Evolutionary conservation across 352 stramenopile species (phyloP).

Genomic region (Globisporangium cederbergense): DNA sequence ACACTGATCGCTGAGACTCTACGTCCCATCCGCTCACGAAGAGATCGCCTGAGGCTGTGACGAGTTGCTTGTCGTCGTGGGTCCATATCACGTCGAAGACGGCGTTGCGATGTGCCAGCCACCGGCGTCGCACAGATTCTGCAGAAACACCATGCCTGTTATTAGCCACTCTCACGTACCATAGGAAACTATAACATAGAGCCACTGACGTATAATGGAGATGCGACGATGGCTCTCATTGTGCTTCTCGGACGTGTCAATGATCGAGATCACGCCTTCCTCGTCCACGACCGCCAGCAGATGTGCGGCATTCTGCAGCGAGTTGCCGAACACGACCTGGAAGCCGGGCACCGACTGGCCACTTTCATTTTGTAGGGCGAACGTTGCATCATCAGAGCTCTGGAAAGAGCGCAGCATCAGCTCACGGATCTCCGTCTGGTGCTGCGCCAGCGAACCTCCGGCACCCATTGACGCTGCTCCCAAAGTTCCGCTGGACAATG

Average conservation of each 20-base stretch:
- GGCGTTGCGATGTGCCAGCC: constrained; percentile 60
- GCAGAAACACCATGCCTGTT: not conserved
- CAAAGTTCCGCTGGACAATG: not conserved
- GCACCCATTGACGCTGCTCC: not conserved
- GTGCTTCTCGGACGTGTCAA: constrained; percentile 28
- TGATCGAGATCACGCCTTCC: constrained; percentile 45
- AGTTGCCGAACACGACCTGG: constrained; percentile 44
- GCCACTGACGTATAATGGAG: constrained; percentile 11
- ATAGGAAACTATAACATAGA: not conserved
- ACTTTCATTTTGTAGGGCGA: constrained; percentile 13
- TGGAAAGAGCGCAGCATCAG: constrained; percentile 35
- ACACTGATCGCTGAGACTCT: constrained; percentile 31
- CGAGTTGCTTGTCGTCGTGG: constrained; percentile 37
- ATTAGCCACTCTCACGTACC: not conserved
- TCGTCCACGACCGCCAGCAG: constrained; percentile 54
- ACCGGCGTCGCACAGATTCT: constrained; percentile 18
- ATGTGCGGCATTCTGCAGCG: constrained; percentile 6
- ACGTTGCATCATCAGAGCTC: constrained; percentile 14
- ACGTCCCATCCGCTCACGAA: constrained; percentile 54
- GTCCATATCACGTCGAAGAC: constrained; percentile 73
- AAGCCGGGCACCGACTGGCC: constrained; percentile 38
- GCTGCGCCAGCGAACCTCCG: not conserved
- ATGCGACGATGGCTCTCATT: not conserved
- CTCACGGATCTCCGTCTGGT: constrained; percentile 23
- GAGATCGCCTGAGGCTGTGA: constrained; percentile 60